phyloP scores from a whole-genome alignment of 2,329 filamentous ascomycete species.

The Fusarium sp. region DNA sequence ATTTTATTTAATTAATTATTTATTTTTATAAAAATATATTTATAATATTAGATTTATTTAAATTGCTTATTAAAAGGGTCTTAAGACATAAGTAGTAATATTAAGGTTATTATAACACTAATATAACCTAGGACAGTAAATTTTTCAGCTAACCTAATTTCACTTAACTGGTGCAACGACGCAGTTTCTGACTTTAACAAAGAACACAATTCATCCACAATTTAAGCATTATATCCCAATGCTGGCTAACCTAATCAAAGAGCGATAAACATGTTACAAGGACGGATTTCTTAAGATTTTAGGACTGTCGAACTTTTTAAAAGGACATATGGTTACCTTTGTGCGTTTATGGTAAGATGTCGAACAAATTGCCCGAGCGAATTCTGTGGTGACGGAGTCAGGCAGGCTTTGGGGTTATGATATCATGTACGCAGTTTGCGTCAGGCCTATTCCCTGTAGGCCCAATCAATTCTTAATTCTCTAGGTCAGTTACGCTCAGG shows the following conservation, averaged over 20 bases:
- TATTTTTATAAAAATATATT: too few relatives aligned
- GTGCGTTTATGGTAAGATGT: neutral
- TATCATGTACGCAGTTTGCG: neutral
- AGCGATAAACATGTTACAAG: neutral
- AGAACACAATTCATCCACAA: too few relatives aligned
- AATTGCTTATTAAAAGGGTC: too few relatives aligned
- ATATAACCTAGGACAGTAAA: neutral
- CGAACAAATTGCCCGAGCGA: neutral
- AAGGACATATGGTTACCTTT: neutral
- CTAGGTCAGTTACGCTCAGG: too few relatives aligned
- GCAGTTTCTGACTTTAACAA: too few relatives aligned
- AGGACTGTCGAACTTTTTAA: neutral
- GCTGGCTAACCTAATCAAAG: neutral
- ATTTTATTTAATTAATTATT: too few relatives aligned
- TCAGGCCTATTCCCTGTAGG: too few relatives aligned
- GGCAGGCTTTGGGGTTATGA: neutral
- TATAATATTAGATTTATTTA: too few relatives aligned
- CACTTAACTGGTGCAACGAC: too few relatives aligned
- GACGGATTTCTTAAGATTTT: neutral
- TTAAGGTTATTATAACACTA: neutral
- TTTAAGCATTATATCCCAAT: too few relatives aligned
- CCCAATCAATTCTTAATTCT: too few relatives aligned
- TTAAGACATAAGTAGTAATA: neutral
- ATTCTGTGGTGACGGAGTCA: neutral
- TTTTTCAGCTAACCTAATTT: neutral